phyloP scores from a whole-genome alignment of 352 stramenopile species.

The Phytopythium mirpurense region DNA sequence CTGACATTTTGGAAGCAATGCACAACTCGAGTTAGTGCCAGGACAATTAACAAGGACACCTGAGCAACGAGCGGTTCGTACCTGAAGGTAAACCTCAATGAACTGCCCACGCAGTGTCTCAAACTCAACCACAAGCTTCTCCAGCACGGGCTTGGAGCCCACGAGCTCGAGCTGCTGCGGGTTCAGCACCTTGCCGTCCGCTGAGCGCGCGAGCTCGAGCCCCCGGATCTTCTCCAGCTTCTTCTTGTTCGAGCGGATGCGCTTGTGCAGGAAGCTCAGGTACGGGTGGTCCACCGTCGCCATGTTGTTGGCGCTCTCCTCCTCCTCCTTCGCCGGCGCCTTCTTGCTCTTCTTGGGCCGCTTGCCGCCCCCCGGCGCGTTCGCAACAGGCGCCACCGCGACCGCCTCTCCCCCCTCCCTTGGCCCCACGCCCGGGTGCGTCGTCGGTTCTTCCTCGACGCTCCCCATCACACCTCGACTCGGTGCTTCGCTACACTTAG shows the following conservation, averaged over 20 bases:
- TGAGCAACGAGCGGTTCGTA: too few species aligned
- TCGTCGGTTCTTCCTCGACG: background rate
- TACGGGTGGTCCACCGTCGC: constrained; percentile 70
- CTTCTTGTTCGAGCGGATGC: constrained; percentile 76
- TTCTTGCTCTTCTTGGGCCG: constrained; percentile 23
- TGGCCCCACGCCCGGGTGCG: too few species aligned
- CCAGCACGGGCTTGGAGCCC: constrained; percentile 46
- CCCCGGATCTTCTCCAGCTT: constrained; percentile 84
- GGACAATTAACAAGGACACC: too few species aligned
- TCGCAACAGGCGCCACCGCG: background rate
- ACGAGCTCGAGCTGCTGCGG: constrained; percentile 75
- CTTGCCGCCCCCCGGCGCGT: constrained; percentile 2
- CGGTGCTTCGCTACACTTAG: background rate
- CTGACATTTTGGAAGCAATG: too few species aligned
- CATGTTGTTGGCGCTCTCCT: constrained; percentile 26
- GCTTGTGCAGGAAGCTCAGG: constrained; percentile 78
- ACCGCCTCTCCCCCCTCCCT: background rate
- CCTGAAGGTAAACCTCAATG: constrained; percentile 47
- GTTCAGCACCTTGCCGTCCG: constrained; percentile 65
- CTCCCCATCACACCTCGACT: background rate
- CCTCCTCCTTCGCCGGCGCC: constrained; percentile 25
- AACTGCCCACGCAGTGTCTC: constrained; percentile 79
- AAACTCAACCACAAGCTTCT: constrained; percentile 73
- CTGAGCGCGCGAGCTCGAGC: constrained; percentile 37
- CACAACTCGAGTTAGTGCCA: background rate